Conservation (phyloP, 257 asterid species). For the Anisodus tanguticus region DNA sequence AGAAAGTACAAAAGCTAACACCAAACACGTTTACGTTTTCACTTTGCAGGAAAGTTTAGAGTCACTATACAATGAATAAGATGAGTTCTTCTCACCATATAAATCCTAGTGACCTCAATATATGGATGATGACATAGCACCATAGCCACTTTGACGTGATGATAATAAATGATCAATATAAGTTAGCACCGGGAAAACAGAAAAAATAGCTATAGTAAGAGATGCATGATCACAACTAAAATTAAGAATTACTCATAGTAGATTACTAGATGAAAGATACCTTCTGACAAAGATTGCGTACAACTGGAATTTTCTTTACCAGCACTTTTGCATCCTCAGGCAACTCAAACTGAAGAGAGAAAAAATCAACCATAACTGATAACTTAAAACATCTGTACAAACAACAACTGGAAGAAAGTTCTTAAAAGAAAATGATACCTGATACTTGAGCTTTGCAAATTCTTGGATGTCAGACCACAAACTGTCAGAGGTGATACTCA, state of each 20-base stretch:
- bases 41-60: background rate
- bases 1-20: background rate
- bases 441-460: constrained; percentile 81
- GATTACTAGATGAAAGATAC: constrained; percentile 42
- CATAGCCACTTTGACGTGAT: background rate
- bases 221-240: constrained; percentile 1
- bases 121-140: background rate
- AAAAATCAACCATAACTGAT: constrained; percentile 3
- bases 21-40: background rate
- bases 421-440: constrained; percentile 51
- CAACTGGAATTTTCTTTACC: constrained; percentile 74
- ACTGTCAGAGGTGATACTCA: constrained; percentile 65
- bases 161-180: background rate
- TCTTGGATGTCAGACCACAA: constrained; percentile 87
- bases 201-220: background rate
- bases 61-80: background rate
- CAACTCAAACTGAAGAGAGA: constrained; percentile 67
- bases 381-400: constrained; percentile 5
- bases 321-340: constrained; percentile 64
- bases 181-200: background rate
- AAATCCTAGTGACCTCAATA: background rate
- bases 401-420: constrained; percentile 25
- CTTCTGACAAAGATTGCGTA: constrained; percentile 87
- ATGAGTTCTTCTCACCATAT: background rate
- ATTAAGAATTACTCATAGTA: background rate